These are phyloP conservation scores for Cyclotella cryptica DNA, from an alignment of 108 stramenopile genomes.

Conservation along the genomic window DNA sequence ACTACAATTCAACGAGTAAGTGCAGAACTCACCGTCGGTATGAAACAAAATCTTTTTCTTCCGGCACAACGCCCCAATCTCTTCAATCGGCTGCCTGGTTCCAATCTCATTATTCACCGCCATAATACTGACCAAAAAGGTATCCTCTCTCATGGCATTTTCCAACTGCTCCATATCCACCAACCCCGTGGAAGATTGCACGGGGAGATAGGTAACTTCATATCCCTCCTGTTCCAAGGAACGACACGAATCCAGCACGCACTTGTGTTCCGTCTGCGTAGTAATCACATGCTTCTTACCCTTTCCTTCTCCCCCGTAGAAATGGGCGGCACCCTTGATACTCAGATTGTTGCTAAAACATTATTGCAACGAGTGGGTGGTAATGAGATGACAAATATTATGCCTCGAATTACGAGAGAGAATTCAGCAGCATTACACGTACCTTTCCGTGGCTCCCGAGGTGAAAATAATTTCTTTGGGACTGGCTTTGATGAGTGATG, in stretches of 20 bases:
- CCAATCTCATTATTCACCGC: conserved; percentile 99
- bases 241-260: conserved; percentile 98
- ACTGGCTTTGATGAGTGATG: conserved; percentile 87
- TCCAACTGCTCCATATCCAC: conserved; percentile 91
- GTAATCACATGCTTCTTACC: conserved; percentile 96
- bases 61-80: conserved; percentile 95
- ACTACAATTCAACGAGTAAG: not conserved
- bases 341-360: conserved; percentile 88
- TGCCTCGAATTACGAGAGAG: no score
- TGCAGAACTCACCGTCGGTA: conserved; percentile 72
- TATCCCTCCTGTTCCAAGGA: conserved; percentile 96
- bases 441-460: conserved; percentile 95
- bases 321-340: conserved; percentile 98
- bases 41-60: conserved; percentile 97
- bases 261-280: conserved; percentile 99
- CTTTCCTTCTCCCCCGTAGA: conserved; percentile 69
- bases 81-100: conserved; percentile 94
- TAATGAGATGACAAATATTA: no score
- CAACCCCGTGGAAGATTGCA: conserved; percentile 85
- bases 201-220: conserved; percentile 97
- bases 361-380: no score
- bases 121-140: conserved; percentile 95
- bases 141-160: conserved; percentile 92
- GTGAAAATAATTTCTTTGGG: conserved; percentile 99
- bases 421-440: no score